Base-by-base conservation (phyloP, 495 filamentous ascomycete species). In the Neurospora sp. region DNA sequence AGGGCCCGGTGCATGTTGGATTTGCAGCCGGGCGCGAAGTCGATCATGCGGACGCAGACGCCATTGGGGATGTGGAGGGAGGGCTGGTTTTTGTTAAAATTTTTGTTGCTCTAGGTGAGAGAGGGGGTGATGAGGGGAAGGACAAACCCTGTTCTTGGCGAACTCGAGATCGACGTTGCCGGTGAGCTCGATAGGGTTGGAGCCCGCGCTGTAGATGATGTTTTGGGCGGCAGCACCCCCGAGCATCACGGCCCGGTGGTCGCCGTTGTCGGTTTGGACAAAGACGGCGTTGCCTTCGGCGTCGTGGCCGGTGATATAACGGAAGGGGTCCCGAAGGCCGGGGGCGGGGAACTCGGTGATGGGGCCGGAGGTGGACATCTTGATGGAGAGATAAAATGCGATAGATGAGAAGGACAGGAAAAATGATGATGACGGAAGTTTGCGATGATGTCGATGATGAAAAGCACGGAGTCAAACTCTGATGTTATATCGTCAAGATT, bases 1-100 rank as follows among this genome's bases (percentile, higher is more conserved):
- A 85, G 78, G 8, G 89, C 89, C 3, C 89, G 84, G 70, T 91
- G 90, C 81, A 92, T 82, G 19, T 81, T 76, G 8, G 79, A 78
- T 69, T 76, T 34, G n/a, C 54, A 66, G 6, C 54, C 54, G 13
- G 54, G 54, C 15, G 54, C 54, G 15, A 66, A 66, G 54, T 66
- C 54, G 7, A 66, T 66, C 54, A 66, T 66, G 13, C 54, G 24
- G 13, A 62, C 54, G 28, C 54, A 62, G 28, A 62, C 54, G 13
- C 54, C 54, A 3, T 62, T 62, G 13, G 54, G 54, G 5, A 62
- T 62, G 54, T 62, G 54, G 15, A 62, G 54, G 6, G 54, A 62
- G 28, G 54, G 54, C 54, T 62, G 21, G 2, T 24, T 13, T 21
- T 2, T 28, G 4, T 54, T 5, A 54, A 24, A 2, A 54, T 24